Evolutionary conservation across 257 asterid species (phyloP).

Genomic region (Gynochthodes officinalis): DNA sequence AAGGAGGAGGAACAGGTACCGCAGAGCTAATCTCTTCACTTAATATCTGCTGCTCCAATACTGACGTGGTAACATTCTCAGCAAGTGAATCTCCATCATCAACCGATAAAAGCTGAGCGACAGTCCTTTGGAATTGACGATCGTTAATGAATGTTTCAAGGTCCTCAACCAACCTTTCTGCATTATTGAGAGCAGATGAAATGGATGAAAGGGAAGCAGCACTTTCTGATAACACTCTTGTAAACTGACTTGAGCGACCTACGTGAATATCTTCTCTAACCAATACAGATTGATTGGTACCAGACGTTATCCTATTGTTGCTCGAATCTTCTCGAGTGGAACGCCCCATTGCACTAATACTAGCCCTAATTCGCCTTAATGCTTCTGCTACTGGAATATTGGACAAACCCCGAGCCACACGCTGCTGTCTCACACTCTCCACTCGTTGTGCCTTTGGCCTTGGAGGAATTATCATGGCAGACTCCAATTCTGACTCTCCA

Average conservation of each 20-base stretch:
- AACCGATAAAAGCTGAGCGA: slow-evolving; percentile 26
- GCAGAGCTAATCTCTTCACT: slow-evolving; percentile 28
- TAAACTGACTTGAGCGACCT: slow-evolving; percentile 52
- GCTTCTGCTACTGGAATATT: slow-evolving; percentile 55
- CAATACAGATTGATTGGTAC: slow-evolving; percentile 25
- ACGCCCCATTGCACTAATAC: slow-evolving; percentile 37
- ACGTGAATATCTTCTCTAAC: slow-evolving; percentile 35
- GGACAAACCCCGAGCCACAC: slow-evolving; percentile 29
- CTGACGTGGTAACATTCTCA: slow-evolving; percentile 32
- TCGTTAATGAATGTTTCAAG: slow-evolving; percentile 58
- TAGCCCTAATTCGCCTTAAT: slow-evolving; percentile 47
- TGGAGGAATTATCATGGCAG: slow-evolving; percentile 41
- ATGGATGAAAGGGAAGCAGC: slow-evolving; percentile 72
- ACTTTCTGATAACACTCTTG: slow-evolving; percentile 69
- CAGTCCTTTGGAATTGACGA: slow-evolving; percentile 34
- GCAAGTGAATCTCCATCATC: slow-evolving; percentile 34
- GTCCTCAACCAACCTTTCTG: slow-evolving; percentile 71
- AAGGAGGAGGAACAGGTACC: slow-evolving; percentile 39
- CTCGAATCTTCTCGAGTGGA: slow-evolving; percentile 30
- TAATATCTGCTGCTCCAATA: slow-evolving; percentile 32
- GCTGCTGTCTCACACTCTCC: slow-evolving; percentile 52
- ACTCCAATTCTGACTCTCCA: slow-evolving; percentile 26
- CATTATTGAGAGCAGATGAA: slow-evolving; percentile 65
- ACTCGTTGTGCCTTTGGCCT: slow-evolving; percentile 54
- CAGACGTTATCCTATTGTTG: slow-evolving; percentile 18